phyloP scores from a whole-genome alignment of 495 filamentous ascomycete species.

The Daldinia concentrica region DNA sequence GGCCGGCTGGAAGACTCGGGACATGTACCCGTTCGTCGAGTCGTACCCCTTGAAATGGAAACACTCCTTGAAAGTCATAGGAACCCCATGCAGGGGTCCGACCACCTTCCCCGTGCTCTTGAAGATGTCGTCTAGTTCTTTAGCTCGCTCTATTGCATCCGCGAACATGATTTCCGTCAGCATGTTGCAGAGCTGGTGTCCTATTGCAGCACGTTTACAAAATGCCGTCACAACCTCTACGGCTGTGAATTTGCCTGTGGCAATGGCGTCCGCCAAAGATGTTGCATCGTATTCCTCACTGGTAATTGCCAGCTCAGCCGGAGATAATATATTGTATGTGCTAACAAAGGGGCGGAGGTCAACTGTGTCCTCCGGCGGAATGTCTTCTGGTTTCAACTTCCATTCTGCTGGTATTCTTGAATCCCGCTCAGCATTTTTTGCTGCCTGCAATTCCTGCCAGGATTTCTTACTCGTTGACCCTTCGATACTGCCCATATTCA shows the following conservation, averaged over 20 bases:
- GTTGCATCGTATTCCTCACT: slow-evolving; percentile 38
- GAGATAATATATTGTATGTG: slow-evolving; percentile 29
- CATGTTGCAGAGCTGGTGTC: slow-evolving; percentile 51
- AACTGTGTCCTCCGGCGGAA: slow-evolving; percentile 27
- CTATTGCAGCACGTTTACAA: slow-evolving; percentile 55
- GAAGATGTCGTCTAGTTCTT: slow-evolving; percentile 63
- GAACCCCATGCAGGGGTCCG: slow-evolving; percentile 74
- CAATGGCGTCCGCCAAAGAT: slow-evolving; percentile 33
- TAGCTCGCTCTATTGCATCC: slow-evolving; percentile 65
- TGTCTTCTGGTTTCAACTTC: slow-evolving; percentile 35
- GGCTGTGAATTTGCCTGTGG: slow-evolving; percentile 48
- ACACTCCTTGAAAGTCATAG: slow-evolving; percentile 71
- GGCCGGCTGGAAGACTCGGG: slow-evolving; percentile 61
- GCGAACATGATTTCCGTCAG: slow-evolving; percentile 73
- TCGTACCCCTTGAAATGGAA: slow-evolving; percentile 69
- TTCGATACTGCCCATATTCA: slow-evolving; percentile 20
- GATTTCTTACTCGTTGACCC: slow-evolving; percentile 17
- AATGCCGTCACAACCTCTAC: slow-evolving; percentile 61
- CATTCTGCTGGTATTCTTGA: slow-evolving; percentile 41
- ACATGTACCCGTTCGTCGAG: slow-evolving; percentile 66
- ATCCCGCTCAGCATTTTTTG: slow-evolving; percentile 32
- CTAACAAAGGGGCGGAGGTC: slow-evolving; percentile 39
- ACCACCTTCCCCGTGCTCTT: slow-evolving; percentile 59
- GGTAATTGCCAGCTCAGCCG: slow-evolving; percentile 28
- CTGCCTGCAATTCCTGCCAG: slow-evolving; percentile 41